These are phyloP conservation scores for Coriaria nepalensis DNA, from an alignment of 306 rosid genomes.

Conservation along the genomic window DNA sequence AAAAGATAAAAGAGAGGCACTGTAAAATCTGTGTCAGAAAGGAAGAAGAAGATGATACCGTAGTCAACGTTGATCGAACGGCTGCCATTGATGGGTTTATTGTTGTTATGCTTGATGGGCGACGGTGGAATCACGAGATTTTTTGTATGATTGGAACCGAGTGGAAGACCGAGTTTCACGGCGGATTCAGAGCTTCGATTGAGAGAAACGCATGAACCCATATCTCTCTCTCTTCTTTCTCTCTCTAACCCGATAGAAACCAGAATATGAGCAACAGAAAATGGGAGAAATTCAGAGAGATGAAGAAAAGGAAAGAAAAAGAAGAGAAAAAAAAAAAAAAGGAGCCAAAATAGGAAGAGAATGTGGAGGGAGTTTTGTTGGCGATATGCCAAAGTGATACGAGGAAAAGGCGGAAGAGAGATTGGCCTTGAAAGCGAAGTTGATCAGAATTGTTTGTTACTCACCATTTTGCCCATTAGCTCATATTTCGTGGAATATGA, in stretches of 20 bases:
- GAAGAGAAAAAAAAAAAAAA: conserved; percentile 20
- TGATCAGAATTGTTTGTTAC: not conserved
- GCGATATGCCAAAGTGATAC: too few relatives aligned
- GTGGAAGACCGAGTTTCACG: conserved; percentile 39
- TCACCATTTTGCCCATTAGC: too few relatives aligned
- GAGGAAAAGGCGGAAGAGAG: too few relatives aligned
- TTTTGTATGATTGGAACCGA: conserved; percentile 32
- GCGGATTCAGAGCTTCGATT: conserved; percentile 38
- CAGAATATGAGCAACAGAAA: conserved; percentile 24
- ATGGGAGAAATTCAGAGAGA: conserved; percentile 13
- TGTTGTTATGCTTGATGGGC: conserved; percentile 38
- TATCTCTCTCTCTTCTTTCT: conserved; percentile 11
- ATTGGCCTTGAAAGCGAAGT: conserved; percentile 15
- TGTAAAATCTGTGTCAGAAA: not conserved
- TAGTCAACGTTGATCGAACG: conserved; percentile 20
- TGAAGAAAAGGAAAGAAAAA: conserved; percentile 16
- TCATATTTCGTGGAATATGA: too few relatives aligned
- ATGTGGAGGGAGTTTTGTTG: too few relatives aligned
- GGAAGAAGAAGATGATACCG: conserved; percentile 20
- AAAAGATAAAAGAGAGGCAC: not conserved
- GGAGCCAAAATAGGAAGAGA: too few relatives aligned
- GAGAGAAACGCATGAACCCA: conserved; percentile 67
- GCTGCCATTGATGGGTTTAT: conserved; percentile 23
- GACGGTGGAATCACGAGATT: conserved; percentile 45
- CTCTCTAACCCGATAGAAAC: conserved; percentile 14